Evolutionary conservation across 2,329 filamentous ascomycete species (phyloP), one percentile per base, ranked within the genome.

Genomic region (Diaporthe eres): DNA sequence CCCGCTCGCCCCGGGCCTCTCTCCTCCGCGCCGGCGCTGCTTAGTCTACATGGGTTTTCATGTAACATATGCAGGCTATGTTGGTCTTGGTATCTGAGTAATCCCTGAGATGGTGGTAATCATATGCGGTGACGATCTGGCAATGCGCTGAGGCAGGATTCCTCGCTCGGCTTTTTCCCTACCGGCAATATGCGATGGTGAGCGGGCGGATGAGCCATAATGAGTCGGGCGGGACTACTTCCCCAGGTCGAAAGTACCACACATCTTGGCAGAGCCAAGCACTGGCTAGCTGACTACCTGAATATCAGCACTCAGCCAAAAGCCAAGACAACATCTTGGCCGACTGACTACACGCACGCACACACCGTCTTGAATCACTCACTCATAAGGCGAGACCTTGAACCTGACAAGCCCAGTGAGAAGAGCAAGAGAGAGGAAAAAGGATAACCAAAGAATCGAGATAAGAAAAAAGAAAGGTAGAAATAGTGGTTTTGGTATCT

Each of bases 401-500:
- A 19, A 25, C 2, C 28, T 2, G 9, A 37, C 61, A n/a, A 49
- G 6, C 37, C 28, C 17, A 22, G 8, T 1, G 12, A n/a, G 28
- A 25, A 17, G 19, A n/a, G 2, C 39, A 37, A 28, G 42, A 22
- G 3, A 31, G n/a, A 13, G 39, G 4, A 28, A 19, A 19, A 9
- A 15, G n/a, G 12, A 8, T 2, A 19, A 39, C 37, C 3, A 31
- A 65, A 47, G 4, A 28, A 2, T 17, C 37, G 37, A 42, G 13
- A 31, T n/a, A 5, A 39, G 9, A 44, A 31, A 53, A 55, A 17
- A 4, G 55, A 37, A 55, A 34, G 49, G 58, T 65, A 73, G 71
- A 61, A 72, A 61, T 73, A 65, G 47, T 70, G 65, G 65, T 70
- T 73, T 73, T 73, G 71, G 71, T 73, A 73, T 73, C 71, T 73